Conservation (phyloP, 2,329 filamentous ascomycete genomes). For the Xylaria sp. region DNA sequence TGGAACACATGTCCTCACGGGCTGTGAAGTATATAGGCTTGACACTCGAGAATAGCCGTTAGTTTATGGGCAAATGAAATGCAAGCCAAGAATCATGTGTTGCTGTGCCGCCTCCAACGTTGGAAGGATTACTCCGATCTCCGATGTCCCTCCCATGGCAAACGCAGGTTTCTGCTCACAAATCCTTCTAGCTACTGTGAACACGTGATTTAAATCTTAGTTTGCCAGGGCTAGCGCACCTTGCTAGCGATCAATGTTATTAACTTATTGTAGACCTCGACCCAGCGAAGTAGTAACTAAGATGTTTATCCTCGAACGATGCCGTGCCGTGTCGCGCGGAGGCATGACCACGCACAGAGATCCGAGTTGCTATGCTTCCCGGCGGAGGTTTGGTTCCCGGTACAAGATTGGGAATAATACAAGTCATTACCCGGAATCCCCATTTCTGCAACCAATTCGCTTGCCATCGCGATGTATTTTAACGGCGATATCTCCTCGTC, state of each 20-base stretch:
- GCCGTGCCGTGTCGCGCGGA: constrained; percentile 9
- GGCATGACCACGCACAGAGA: neutral
- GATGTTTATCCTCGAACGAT: neutral
- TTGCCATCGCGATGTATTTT: neutral
- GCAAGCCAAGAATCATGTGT: neutral
- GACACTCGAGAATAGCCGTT: neutral
- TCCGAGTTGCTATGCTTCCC: neutral
- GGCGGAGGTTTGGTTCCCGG: constrained; percentile 2
- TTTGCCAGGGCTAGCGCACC: neutral
- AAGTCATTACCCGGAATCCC: constrained; percentile 6
- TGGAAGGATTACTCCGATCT: neutral
- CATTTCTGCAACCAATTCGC: neutral
- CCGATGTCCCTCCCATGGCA: neutral
- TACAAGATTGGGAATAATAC: constrained; percentile 9
- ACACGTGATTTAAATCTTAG: neutral
- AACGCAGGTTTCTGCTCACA: neutral
- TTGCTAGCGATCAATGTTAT: neutral
- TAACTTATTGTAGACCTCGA: too few relatives aligned
- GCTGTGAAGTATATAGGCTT: neutral
- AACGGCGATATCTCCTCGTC: neutral
- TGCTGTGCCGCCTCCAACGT: neutral
- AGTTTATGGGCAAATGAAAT: neutral
- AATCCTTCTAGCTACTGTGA: neutral
- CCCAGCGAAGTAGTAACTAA: too few relatives aligned
- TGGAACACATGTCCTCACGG: neutral